Conservation (phyloP, 805 yeast species). For the Candida germanica region DNA sequence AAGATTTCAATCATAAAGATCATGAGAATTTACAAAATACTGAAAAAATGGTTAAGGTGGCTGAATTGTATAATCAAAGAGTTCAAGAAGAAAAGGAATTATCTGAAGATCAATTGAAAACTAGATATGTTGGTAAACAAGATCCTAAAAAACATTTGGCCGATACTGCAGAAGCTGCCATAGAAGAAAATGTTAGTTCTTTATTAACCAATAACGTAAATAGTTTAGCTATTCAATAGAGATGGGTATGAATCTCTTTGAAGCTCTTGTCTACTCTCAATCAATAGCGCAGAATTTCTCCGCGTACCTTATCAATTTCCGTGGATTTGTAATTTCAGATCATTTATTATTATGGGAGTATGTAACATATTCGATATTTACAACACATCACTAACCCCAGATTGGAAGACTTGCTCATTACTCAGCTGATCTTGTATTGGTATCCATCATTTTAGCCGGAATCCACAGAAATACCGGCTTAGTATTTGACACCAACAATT, state of each 20-base stretch:
- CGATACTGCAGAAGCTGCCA: constrained; percentile 78
- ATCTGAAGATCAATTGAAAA: constrained; percentile 82
- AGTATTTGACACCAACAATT: constrained; percentile 47
- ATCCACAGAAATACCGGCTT: constrained; percentile 80
- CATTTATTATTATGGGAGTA: constrained; percentile 8
- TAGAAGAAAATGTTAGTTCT: constrained; percentile 88
- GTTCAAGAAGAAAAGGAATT: constrained; percentile 90
- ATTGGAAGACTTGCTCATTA: constrained; percentile 67
- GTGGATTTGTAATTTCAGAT: too few species aligned
- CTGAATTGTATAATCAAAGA: constrained; percentile 83
- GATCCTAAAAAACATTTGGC: constrained; percentile 97
- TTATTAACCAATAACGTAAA: constrained; percentile 87
- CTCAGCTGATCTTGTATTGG: constrained; percentile 71
- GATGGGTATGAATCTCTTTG: background rate
- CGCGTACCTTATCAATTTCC: too few species aligned
- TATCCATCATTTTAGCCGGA: constrained; percentile 83
- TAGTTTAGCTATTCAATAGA: constrained; percentile 77
- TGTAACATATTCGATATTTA: constrained; percentile 1
- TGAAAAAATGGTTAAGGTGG: constrained; percentile 80
- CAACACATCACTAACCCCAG: constrained; percentile 25
- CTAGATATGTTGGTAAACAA: constrained; percentile 96
- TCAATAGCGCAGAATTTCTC: too few species aligned
- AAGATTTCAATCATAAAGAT: constrained; percentile 76
- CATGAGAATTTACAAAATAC: constrained; percentile 70
- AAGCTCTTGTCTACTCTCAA: too few species aligned